Base-by-base conservation (phyloP, 495 filamentous ascomycete genomes). In the Penicillium salamii region DNA sequence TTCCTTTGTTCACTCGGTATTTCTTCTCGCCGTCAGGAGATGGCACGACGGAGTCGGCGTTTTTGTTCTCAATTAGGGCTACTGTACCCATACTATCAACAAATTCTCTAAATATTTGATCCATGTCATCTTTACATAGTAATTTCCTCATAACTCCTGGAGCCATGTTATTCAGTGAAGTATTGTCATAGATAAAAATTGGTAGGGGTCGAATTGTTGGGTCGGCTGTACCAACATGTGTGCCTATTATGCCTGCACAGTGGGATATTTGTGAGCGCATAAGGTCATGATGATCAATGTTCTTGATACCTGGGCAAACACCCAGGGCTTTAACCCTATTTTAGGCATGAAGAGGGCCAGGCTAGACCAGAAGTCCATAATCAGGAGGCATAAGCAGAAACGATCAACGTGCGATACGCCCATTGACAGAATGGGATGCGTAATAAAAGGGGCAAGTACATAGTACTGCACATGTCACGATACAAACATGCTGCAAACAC, bases 51-150 rank as follows among this genome's bases (percentile, higher is more conserved):
- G 42, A 51, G 43, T n/a, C 26, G 49, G 54, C 36, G 42, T 53
- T 58, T 37, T 23, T 48, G 46, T 12, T 24, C 32, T 36, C 23
- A 8, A 26, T 26, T 37, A 46, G 61, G 61, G 58, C 58, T 63
- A 61, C 58, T 63, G 39, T 61, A 63, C 60, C 60, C 57, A 54
- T 37, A 35, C 38, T 51, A 49, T 7, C 29, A 42, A 34, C 45
- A 46, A 6, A 19, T 39, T 28, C 7, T 26, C 39, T n/a, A n/a
- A n/a, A n/a, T n/a, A n/a, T n/a, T n/a, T n/a, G n/a, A n/a, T n/a
- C n/a, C n/a, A n/a, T n/a, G n/a, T n/a, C n/a, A n/a, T n/a, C n/a
- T n/a, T n/a, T n/a, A n/a, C n/a, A n/a, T n/a, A n/a, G n/a, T n/a
- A n/a, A n/a, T n/a, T n/a, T n/a, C n/a, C n/a, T n/a, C n/a, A n/a